Evolutionary conservation across 176 grass and related monocot genomes (phyloP).

Genomic region (Bothriochloa decipiens): DNA sequence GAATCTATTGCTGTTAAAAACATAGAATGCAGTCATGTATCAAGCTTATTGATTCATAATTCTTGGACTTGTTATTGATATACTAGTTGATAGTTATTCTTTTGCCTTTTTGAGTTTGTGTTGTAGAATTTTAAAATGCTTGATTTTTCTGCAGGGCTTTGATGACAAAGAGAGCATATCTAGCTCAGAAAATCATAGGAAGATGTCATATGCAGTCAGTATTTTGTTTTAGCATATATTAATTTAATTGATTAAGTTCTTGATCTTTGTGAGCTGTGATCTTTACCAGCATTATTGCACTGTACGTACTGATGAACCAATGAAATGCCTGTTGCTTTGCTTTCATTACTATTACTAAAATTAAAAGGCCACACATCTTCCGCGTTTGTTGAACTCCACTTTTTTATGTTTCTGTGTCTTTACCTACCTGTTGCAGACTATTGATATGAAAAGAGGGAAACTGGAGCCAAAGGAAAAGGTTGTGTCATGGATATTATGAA

Average conservation of each 20-base stretch:
- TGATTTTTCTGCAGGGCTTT: constrained; percentile 35
- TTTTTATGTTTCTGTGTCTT: constrained; percentile 18
- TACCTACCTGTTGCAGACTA: constrained; percentile 28
- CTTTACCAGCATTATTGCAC: constrained; percentile 4
- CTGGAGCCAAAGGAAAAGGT: constrained; percentile 54
- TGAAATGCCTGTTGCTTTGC: constrained; percentile 13
- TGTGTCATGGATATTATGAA: not conserved
- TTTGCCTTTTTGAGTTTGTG: constrained; percentile 18
- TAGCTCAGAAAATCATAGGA: constrained; percentile 48
- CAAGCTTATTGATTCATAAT: constrained; percentile 10
- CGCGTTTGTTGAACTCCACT: not conserved
- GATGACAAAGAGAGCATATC: constrained; percentile 48
- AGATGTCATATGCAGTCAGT: constrained; percentile 47
- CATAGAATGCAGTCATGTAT: constrained; percentile 4
- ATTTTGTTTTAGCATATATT: constrained; percentile 19
- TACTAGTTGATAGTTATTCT: not conserved
- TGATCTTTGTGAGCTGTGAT: constrained; percentile 24
- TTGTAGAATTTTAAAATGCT: constrained; percentile 13
- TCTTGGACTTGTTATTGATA: constrained; percentile 1
- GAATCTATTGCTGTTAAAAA: not conserved
- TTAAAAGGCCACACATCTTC: not conserved
- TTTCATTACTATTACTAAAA: not conserved
- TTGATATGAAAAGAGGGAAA: constrained; percentile 53
- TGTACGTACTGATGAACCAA: not conserved
- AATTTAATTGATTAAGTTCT: constrained; percentile 14